These are phyloP conservation scores for Nowakowskiella sp. DNA, from an alignment of 192 early-diverging fungal genomes.

Conservation along the genomic window DNA sequence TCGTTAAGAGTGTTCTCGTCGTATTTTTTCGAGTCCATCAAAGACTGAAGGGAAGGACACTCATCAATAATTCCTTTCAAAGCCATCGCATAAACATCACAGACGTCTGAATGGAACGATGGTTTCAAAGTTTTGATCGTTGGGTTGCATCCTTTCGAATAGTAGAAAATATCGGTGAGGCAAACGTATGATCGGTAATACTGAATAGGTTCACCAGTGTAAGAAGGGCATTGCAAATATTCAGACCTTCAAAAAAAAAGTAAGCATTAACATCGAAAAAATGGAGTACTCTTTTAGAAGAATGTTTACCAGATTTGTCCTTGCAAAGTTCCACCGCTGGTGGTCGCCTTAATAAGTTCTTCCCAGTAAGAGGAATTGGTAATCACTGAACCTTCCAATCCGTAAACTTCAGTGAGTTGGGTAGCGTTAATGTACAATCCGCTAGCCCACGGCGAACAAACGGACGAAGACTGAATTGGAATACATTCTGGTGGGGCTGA, in stretches of 20 bases:
- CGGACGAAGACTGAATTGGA: conserved; percentile 21
- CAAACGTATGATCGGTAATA: conserved; percentile 36
- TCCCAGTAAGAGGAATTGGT: conserved; percentile 28
- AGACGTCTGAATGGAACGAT: conserved; percentile 19
- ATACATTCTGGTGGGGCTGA: conserved; percentile 38
- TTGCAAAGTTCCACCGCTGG: conserved; percentile 27
- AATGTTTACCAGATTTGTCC: conserved; percentile 19
- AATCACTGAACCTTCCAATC: conserved; percentile 13
- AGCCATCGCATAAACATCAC: conserved; percentile 28
- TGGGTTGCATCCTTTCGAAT: conserved; percentile 32
- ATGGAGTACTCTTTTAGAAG: not conserved
- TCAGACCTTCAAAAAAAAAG: conserved; percentile 4
- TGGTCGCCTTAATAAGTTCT: conserved; percentile 16
- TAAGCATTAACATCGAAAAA: not conserved
- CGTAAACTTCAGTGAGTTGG: conserved; percentile 32
- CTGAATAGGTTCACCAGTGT: conserved; percentile 37
- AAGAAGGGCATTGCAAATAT: conserved; percentile 33
- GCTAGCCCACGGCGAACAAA: conserved; percentile 31
- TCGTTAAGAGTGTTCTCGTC: conserved; percentile 2
- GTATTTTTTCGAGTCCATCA: not conserved
- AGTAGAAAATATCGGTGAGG: conserved; percentile 36
- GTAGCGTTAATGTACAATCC: conserved; percentile 39
- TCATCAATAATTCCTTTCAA: conserved; percentile 21
- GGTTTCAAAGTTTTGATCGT: not conserved
- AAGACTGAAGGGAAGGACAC: conserved; percentile 18